A percentile compares a stretch with the other conserved stretches of the same genome.
phyloP scores from a whole-genome alignment of 495 filamentous ascomycete species.

The Podospora didyma region DNA sequence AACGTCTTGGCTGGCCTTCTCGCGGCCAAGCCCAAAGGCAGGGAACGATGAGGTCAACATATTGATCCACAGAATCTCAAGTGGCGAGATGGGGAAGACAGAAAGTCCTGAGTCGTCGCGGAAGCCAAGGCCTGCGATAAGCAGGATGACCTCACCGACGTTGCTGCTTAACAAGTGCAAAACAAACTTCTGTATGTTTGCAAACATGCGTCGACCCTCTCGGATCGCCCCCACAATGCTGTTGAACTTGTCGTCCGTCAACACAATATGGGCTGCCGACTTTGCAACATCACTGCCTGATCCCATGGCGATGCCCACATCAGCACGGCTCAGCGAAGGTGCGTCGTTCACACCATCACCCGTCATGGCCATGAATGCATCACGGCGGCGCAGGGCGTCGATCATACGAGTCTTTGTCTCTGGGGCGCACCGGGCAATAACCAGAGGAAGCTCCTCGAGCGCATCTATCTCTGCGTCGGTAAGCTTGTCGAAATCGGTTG shows the following conservation, averaged over 20 bases:
- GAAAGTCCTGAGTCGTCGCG: constrained; percentile 60
- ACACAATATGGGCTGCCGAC: constrained; percentile 79
- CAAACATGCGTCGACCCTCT: constrained; percentile 70
- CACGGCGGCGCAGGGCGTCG: constrained; percentile 60
- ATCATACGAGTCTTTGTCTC: constrained; percentile 68
- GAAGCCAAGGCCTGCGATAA: constrained; percentile 70
- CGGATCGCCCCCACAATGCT: constrained; percentile 70
- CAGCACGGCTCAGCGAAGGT: constrained; percentile 70
- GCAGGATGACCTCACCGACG: constrained; percentile 67
- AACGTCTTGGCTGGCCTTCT: constrained; percentile 61
- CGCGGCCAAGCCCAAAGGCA: constrained; percentile 70
- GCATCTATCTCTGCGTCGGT: constrained; percentile 56
- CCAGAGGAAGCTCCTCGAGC: constrained; percentile 55
- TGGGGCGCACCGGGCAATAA: constrained; percentile 63
- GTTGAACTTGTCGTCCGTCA: constrained; percentile 87
- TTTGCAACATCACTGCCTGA: constrained; percentile 89
- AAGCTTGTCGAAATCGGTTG: constrained; percentile 59
- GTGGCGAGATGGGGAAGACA: constrained; percentile 70
- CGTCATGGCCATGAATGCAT: constrained; percentile 58
- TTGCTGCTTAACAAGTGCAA: constrained; percentile 71
- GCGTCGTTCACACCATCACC: constrained; percentile 86
- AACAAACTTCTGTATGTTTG: constrained; percentile 81
- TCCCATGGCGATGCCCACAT: constrained; percentile 86
- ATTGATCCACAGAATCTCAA: constrained; percentile 77
- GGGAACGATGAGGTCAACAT: constrained; percentile 73